Conservation (phyloP, 306 rosid species). For the Ormosia semicastrata region DNA sequence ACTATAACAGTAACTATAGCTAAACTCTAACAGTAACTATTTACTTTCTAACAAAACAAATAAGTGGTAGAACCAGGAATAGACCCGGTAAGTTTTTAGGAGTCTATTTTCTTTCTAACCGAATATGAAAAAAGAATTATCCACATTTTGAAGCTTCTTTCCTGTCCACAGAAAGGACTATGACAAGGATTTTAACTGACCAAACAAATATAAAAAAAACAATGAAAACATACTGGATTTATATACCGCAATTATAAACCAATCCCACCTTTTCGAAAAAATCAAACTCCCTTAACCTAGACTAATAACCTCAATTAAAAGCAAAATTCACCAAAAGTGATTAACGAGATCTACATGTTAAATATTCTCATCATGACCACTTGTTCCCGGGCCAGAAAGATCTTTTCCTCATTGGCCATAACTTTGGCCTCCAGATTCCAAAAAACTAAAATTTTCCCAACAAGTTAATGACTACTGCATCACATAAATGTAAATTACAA, state of each 20-base stretch:
- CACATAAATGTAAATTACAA: conserved; percentile 3
- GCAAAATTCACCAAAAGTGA: not conserved
- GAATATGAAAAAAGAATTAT: not conserved
- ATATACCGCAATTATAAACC: not conserved
- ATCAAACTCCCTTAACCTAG: not conserved
- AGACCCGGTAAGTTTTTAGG: not conserved
- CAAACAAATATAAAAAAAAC: too few species aligned
- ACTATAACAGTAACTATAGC: not conserved
- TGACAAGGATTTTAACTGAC: not conserved
- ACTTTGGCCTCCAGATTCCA: not conserved
- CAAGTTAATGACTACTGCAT: conserved; percentile 4
- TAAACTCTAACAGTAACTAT: not conserved
- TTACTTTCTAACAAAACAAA: not conserved
- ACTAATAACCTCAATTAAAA: not conserved
- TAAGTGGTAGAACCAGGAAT: not conserved
- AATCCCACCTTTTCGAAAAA: not conserved
- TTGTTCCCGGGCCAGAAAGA: not conserved
- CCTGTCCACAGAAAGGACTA: not conserved
- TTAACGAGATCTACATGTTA: not conserved
- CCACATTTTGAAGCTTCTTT: not conserved
- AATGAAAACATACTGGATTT: not conserved
- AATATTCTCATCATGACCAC: not conserved
- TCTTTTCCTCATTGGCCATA: not conserved
- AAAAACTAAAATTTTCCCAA: not conserved
- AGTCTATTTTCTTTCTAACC: not conserved